Evolutionary conservation across 345 rosid species (phyloP), one percentile per base, ranked within the genome.

Genomic region (Euclidium syriacum): DNA sequence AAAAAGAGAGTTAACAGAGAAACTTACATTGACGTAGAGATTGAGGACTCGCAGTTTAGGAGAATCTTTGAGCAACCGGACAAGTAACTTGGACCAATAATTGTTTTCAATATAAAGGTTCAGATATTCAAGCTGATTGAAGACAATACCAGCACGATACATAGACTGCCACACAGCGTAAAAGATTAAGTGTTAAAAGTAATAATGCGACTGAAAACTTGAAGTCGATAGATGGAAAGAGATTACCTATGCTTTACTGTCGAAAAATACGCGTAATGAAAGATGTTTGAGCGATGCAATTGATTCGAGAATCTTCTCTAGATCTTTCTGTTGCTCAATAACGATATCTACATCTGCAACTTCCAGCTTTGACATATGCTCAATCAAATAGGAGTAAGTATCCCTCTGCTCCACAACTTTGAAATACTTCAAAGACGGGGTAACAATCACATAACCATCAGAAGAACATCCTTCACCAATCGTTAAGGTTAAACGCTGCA

Each of bases 381-480:
- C 4, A 4, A 54, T 22, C 60, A 22, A 23, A 22, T 11, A 23
- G 7, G 32, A 7, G 0, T 2, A 2, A 7, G 1, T 0, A 1
- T 19, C 11, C 6, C 7, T 4, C 0, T 1, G 1, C 19, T 11
- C 11, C 0, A 0, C 1, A 18, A 8, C n/a, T 54, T 35, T n/a
- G 43, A 54, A 34, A 54, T 22, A 35, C 7, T 35, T 54, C 19
- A 54, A 22, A 54, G 59, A n/a, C n/a, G 58, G 24, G 4, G 58
- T 20, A 22, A 6, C 23, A 22, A 38, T 54, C 43, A 54, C 22
- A 36, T 36, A 36, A 9, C 4, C 25, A 17, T 10, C 40, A 2
- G 16, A 32, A 44, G 15, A 44, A 49, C 35, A 8, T 14, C 0
- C 4, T 6, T 0, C 34, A 8, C 3, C 1, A 3, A 14, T 26